Percentiles rank a stretch among this genome's conserved stretches.
These are phyloP conservation scores for Globisporangium acanthophoron DNA, from an alignment of 352 stramenopile genomes.

Conservation along the genomic window DNA sequence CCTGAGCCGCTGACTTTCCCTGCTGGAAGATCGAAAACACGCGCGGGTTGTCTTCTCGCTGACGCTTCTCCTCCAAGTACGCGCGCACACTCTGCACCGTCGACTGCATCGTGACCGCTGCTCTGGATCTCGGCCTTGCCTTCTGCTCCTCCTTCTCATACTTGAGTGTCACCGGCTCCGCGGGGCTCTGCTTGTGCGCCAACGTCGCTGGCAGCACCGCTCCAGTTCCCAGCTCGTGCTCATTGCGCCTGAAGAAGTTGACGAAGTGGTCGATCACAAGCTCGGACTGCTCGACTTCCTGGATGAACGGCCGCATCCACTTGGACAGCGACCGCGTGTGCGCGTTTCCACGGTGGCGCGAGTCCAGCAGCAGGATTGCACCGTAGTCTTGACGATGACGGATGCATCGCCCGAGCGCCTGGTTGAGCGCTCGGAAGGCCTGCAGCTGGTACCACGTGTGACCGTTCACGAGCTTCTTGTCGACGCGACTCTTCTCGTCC, in stretches of 20 bases:
- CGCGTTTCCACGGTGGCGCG: conserved; percentile 57
- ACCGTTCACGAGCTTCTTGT: conserved; percentile 66
- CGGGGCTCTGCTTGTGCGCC: neutral
- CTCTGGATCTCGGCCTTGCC: neutral
- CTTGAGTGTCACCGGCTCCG: conserved; percentile 24
- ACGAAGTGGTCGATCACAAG: conserved; percentile 53
- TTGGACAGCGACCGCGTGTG: conserved; percentile 69
- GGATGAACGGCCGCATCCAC: conserved; percentile 73
- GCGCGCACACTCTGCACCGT: conserved; percentile 25
- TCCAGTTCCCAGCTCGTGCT: conserved; percentile 24
- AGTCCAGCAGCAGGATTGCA: conserved; percentile 95
- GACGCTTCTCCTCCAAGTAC: conserved; percentile 24
- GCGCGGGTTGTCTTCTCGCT: conserved; percentile 2
- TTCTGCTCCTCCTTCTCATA: conserved; percentile 24
- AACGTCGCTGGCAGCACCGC: neutral
- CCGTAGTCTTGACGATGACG: conserved; percentile 97
- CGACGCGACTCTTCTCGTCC: conserved; percentile 59
- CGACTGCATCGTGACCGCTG: conserved; percentile 15
- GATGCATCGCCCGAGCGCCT: conserved; percentile 98
- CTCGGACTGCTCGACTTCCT: conserved; percentile 63
- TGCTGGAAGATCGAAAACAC: conserved; percentile 17
- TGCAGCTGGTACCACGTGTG: conserved; percentile 96
- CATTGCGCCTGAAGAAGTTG: conserved; percentile 65
- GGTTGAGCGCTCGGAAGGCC: conserved; percentile 97
- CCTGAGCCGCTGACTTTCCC: neutral